Conservation (phyloP, 2,329 filamentous ascomycete genomes). For the Aureobasidium sp. region DNA sequence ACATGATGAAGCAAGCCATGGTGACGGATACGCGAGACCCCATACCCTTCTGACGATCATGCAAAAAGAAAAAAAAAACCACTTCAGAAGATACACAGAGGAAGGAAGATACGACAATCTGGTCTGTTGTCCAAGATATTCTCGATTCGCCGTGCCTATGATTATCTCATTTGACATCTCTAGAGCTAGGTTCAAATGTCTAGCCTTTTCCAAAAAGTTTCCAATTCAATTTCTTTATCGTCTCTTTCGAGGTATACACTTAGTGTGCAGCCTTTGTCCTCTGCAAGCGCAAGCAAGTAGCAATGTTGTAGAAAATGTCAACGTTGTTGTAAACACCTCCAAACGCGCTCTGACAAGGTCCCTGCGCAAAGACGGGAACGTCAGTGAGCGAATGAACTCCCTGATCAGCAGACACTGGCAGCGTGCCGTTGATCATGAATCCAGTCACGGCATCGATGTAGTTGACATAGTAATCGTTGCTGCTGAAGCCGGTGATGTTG, state of each 20-base stretch:
- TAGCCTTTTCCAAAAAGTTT: not conserved
- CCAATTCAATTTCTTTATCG: no score
- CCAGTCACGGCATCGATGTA: constrained; percentile 59
- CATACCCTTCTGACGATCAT: no score
- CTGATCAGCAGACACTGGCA: constrained; percentile 55
- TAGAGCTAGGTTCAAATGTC: no score
- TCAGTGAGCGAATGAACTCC: constrained; percentile 74
- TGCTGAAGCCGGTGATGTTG: constrained; percentile 42
- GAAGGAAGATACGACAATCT: no score
- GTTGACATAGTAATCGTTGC: constrained; percentile 58
- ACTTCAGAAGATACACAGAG: no score
- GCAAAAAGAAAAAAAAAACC: no score
- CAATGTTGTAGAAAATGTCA: constrained; percentile 69
- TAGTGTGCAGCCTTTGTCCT: not conserved
- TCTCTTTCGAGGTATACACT: no score
- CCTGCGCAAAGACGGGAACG: constrained; percentile 70
- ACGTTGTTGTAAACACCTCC: constrained; percentile 63
- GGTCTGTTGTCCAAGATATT: no score
- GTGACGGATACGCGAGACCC: no score
- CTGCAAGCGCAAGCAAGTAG: constrained; percentile 55
- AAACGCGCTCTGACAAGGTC: constrained; percentile 72
- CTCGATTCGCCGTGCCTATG: no score
- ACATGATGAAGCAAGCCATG: no score
- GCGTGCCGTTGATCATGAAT: constrained; percentile 68
- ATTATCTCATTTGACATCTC: no score